Percentiles rank a stretch among this genome's conserved stretches.
phyloP scores from a whole-genome alignment of 768 basidiomycete genomes.

The Fibroporia radiculosa region DNA sequence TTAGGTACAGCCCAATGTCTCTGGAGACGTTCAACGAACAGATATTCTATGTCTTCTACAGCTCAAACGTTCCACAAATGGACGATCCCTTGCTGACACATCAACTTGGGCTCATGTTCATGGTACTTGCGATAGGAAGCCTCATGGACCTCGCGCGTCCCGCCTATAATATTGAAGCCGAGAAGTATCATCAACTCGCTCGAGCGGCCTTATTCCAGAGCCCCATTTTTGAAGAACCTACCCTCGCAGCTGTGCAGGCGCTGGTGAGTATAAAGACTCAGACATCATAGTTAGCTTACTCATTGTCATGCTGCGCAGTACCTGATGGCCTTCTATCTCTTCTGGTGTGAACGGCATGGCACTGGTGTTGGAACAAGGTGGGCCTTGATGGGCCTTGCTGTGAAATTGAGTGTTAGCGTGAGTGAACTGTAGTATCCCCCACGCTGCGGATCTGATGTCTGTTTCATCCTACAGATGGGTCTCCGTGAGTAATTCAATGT shows the following conservation, averaged over 20 bases:
- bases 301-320: constrained; percentile 33
- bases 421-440: constrained; percentile 13
- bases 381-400: constrained; percentile 66
- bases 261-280: constrained; percentile 37
- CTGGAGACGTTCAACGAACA: constrained; percentile 46
- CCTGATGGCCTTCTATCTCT: constrained; percentile 44
- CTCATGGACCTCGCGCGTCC: constrained; percentile 52
- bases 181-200: constrained; percentile 52
- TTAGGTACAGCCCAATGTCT: constrained; percentile 60
- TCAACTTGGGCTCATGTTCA: constrained; percentile 51
- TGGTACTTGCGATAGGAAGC: constrained; percentile 57
- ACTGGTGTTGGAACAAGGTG: constrained; percentile 51
- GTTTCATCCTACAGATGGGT: constrained; percentile 38
- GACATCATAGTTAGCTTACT: too few species aligned
- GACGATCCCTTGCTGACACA: constrained; percentile 42
- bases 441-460: constrained; percentile 3
- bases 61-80: constrained; percentile 33
- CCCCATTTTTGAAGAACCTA: constrained; percentile 59
- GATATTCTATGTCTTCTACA: constrained; percentile 48
- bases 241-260: constrained; percentile 54
- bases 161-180: constrained; percentile 48
- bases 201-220: constrained; percentile 55
- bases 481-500: constrained; percentile 42
- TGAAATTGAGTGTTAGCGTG: constrained; percentile 64
- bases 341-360: constrained; percentile 33